These are phyloP conservation scores for Cercospora janseana DNA, from an alignment of 2,329 filamentous ascomycete genomes.

Conservation along the genomic window DNA sequence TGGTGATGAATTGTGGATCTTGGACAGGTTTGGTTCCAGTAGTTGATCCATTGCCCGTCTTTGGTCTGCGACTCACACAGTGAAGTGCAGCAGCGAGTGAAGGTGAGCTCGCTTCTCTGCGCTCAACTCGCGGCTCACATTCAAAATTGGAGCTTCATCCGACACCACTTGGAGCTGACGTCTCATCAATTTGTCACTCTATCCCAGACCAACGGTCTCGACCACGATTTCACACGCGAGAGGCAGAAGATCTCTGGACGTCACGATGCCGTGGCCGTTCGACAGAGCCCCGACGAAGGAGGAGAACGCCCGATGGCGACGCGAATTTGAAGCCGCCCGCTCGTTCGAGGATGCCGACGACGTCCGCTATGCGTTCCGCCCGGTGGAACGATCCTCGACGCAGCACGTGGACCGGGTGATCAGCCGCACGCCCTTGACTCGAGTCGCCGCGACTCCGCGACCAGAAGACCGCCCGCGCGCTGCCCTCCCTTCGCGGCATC, in stretches of 20 bases:
- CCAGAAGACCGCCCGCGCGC: background rate
- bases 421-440: background rate
- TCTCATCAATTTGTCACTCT: too few relatives aligned
- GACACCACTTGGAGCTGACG: too few relatives aligned
- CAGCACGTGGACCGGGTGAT: background rate
- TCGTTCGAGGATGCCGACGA: slow-evolving; percentile 16
- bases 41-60: too few relatives aligned
- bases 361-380: slow-evolving; percentile 2
- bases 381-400: background rate
- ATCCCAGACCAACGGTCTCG: too few relatives aligned
- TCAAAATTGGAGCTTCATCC: too few relatives aligned
- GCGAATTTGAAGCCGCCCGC: slow-evolving; percentile 18
- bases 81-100: too few relatives aligned
- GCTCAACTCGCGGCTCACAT: too few relatives aligned
- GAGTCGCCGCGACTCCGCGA: background rate
- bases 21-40: too few relatives aligned
- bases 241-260: background rate
- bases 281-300: slow-evolving; percentile 5
- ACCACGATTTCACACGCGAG: background rate
- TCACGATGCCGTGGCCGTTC: background rate
- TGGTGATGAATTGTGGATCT: too few relatives aligned
- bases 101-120: too few relatives aligned
- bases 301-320: slow-evolving; percentile 10
- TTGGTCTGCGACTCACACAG: too few relatives aligned
- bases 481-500: background rate